Evolutionary conservation across 2,329 filamentous ascomycete genomes (phyloP), one percentile per base, ranked within the genome.

Genomic region (Apiospora phragmitis): DNA sequence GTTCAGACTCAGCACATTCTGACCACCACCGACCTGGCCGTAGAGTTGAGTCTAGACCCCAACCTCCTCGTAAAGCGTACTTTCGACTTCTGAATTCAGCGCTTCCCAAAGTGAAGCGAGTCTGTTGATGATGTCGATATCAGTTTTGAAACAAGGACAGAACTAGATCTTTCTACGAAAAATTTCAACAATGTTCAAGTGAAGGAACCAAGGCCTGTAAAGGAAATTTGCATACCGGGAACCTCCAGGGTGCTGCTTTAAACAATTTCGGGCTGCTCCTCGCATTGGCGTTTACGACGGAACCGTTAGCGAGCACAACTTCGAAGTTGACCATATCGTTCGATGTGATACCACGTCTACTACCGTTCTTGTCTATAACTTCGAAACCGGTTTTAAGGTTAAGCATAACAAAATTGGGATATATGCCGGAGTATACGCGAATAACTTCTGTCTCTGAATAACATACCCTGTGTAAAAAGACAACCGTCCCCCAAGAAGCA

Each of bases 101-200:
- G 80, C 77, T 1, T 71, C 70, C 26, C 81, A 73, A 68, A 82
- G 81, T 32, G 80, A 76, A 6, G 71, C 74, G 4, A 78, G 77
- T 70, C 84, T 83, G 4, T 82, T 81, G 3, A 84, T 78, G 42
- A 85, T 82, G 0, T 82, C 83, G 5, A 84, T 72, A 38, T 83
- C 51, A 16, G 32, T 35, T 9, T 59, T 59, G 26, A 59, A 59
- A 4, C 51, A 59, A 35, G 35, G 29, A 18, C 26, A 32, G 29
- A 59, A 59, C 51, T 16, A 59, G 51, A 59, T 29, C 51, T 59
- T 59, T 21, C 51, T 59, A 32, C 14, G 21, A 1, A 9, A 59
- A 32, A 16, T 21, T 21, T 41, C 38, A 51, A 14, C 21, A 9
- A 21, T 59, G 16, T 35, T 18, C 51, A 59, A 59, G 14, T 4